A percentile compares a stretch with the other conserved stretches of the same genome.
phyloP scores from a whole-genome alignment of 2,329 filamentous ascomycete genomes.

The Lecanicillium sp. region DNA sequence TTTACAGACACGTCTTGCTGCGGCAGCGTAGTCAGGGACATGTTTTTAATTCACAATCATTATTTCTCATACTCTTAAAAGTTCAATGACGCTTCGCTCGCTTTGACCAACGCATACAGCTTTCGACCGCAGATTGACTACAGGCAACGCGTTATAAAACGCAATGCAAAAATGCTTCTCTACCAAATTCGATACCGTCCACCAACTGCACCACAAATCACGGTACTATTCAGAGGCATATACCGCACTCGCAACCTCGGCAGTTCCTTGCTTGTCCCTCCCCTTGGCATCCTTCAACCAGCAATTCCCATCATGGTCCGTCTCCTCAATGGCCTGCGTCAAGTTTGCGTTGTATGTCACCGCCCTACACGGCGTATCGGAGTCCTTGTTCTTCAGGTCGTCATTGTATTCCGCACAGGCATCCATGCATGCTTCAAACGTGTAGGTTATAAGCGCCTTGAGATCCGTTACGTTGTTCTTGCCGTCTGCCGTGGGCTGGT shows the following conservation, averaged over 20 bases:
- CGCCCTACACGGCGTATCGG: slow-evolving; percentile 7
- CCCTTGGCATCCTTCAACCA: slow-evolving; percentile 14
- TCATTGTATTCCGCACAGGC: slow-evolving; percentile 10
- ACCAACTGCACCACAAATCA: too few species aligned
- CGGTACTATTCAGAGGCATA: too few species aligned
- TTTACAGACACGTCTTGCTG: too few species aligned
- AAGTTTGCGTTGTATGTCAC: slow-evolving; percentile 14
- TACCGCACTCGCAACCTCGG: neutral
- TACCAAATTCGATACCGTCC: too few species aligned
- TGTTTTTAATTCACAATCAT: too few species aligned
- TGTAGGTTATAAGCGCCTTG: slow-evolving; percentile 9
- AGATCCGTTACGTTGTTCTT: slow-evolving; percentile 12
- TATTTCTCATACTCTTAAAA: too few species aligned
- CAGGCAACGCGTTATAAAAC: too few species aligned
- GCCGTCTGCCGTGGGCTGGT: slow-evolving; percentile 5
- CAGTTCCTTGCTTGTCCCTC: neutral
- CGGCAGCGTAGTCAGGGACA: too few species aligned
- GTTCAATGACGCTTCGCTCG: too few species aligned
- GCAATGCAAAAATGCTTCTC: too few species aligned
- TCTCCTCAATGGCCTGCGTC: slow-evolving; percentile 10
- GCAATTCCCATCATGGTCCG: slow-evolving; percentile 12
- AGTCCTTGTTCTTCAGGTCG: neutral
- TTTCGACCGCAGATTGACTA: too few species aligned
- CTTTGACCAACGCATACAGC: too few species aligned
- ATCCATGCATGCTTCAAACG: slow-evolving; percentile 15